Percentiles rank a stretch among this genome's conserved stretches.
Evolutionary conservation across 805 yeast genomes (phyloP).

Genomic region (Kazachstania africana): DNA sequence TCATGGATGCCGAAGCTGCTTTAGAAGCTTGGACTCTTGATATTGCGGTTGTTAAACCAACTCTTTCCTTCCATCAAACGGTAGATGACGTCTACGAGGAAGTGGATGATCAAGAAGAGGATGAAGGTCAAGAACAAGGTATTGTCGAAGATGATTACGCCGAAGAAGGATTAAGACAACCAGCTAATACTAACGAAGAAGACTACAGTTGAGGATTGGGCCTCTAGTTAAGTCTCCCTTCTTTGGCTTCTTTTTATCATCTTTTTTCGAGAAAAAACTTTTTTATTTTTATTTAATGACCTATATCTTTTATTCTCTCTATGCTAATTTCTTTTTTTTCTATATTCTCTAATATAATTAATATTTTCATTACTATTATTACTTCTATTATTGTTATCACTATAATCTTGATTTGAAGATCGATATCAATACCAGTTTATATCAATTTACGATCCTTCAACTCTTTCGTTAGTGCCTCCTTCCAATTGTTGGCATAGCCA

Average conservation of each 20-base stretch:
- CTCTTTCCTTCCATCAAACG: conserved; percentile 73
- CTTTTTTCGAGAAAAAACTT: too few relatives aligned
- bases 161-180: background rate
- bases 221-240: background rate
- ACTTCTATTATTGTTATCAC: background rate
- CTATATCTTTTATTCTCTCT: too few relatives aligned
- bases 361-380: too few relatives aligned
- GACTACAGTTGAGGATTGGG: background rate
- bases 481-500: conserved; percentile 20
- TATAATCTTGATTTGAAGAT: too few relatives aligned
- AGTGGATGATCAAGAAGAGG: conserved; percentile 3
- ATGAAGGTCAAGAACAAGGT: conserved; percentile 1
- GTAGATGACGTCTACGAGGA: conserved; percentile 49
- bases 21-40: conserved; percentile 95
- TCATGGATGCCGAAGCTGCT: conserved; percentile 92
- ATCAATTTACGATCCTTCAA: background rate
- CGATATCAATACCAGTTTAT: too few relatives aligned
- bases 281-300: too few relatives aligned
- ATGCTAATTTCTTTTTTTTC: too few relatives aligned
- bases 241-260: background rate
- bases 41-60: conserved; percentile 87
- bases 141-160: conserved; percentile 2
- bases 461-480: conserved; percentile 10
- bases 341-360: background rate
- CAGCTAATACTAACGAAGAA: background rate